Conservation (phyloP, 495 filamentous ascomycete species). For the Poronia punctata region DNA sequence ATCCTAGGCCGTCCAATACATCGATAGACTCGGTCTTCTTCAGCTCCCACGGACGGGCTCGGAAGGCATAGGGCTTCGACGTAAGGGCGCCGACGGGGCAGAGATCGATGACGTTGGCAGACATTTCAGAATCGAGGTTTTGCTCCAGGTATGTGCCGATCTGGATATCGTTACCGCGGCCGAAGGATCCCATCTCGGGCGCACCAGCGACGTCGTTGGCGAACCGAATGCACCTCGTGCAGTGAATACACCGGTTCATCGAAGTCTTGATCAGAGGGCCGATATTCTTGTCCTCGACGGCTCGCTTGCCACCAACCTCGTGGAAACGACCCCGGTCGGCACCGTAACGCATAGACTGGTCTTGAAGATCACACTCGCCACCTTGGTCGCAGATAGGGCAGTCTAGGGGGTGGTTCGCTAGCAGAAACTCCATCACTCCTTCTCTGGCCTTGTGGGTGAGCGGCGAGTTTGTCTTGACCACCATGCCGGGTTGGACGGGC, state of each 20-base stretch:
- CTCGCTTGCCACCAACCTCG: conserved; percentile 88
- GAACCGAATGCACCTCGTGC: conserved; percentile 94
- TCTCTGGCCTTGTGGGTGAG: conserved; percentile 94
- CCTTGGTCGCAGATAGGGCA: conserved; percentile 98
- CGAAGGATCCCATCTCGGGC: conserved; percentile 86
- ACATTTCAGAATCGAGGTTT: conserved; percentile 86
- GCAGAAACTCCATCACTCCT: conserved; percentile 97
- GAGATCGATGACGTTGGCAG: conserved; percentile 94
- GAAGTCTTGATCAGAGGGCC: conserved; percentile 98
- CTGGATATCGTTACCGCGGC: conserved; percentile 92
- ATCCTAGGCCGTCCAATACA: conserved; percentile 86
- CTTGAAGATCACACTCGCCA: conserved; percentile 96
- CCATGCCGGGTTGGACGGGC: conserved; percentile 98
- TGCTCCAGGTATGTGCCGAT: conserved; percentile 96
- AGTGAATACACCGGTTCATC: conserved; percentile 99
- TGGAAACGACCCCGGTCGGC: conserved; percentile 95
- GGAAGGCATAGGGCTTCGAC: conserved; percentile 96
- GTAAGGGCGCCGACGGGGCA: conserved; percentile 95
- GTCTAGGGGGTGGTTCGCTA: conserved; percentile 95
- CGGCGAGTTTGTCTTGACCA: conserved; percentile 95
- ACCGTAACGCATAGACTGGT: conserved; percentile 98
- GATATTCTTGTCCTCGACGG: conserved; percentile 98
- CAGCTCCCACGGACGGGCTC: conserved; percentile 92
- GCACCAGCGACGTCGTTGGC: conserved; percentile 96
- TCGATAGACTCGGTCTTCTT: conserved; percentile 91